Base-by-base conservation (phyloP, 2,329 filamentous ascomycete genomes). In the Pyrenochaeta sp. region DNA sequence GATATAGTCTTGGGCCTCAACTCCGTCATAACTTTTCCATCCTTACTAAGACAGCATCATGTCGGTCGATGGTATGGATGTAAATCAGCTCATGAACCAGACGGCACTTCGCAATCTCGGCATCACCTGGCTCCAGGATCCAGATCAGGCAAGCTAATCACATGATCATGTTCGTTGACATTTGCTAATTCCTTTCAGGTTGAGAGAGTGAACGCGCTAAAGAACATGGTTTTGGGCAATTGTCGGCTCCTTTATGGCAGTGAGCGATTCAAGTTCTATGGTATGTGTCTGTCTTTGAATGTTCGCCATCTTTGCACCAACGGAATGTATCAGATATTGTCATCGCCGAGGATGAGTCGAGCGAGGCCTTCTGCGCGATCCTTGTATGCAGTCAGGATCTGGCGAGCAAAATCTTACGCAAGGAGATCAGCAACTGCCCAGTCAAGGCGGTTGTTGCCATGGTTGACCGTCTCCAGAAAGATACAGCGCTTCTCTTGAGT, bases 371-470 rank as follows among this genome's bases (percentile, higher is more conserved):
- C 64, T 92, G 92, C 31, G 89, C 97, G 66, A 96, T 97, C 90
- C 97, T 98, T 71, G 87, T 97, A 61, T 93, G 89, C 35, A 98
- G 97, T 76, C 86, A 90, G 53, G 82, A 89, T 14, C 84, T 86
- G 64, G 89, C 89, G 0, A 93, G 93, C 0, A 91, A 92, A 59
- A 81, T 82, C 15, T 83, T 99, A 54, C 86, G 88, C 46, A 78
- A 82, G 32, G 88, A 95, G 73, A 89, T 97, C 49, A 84, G 85
- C 63, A 82, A 83, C 3, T 85, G 93, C 27, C 92, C 89, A 0
- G 88, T 98, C 23, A 86, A 90, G 56, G 66, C 66, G 1, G 54
- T 56, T 2, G 57, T 60, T 12, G 42, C 41, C 0, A 49, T 72
- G 3, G 66, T 69, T 1, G 42, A 60, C 7, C 50, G 60, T 1